These are phyloP conservation scores for Drosera spatulata DNA, from an alignment of 179 eudicot species.

Conservation along the genomic window DNA sequence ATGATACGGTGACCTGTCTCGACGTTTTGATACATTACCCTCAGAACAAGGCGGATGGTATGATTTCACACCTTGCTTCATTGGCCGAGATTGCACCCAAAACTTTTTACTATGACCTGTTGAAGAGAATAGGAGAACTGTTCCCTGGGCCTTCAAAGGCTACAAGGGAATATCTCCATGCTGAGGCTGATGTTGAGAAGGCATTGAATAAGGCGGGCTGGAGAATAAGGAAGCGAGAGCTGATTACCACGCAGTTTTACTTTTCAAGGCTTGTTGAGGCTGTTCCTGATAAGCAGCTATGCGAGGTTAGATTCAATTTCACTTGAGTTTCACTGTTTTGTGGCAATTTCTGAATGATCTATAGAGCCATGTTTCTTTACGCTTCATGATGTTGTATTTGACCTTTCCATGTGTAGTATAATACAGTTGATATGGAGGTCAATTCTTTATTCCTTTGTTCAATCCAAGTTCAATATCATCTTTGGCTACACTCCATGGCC, in stretches of 20 bases:
- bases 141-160: constrained; percentile 95
- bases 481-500: no score
- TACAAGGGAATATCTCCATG: constrained; percentile 89
- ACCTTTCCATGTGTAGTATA: no score
- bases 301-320: constrained; percentile 3
- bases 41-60: constrained; percentile 85
- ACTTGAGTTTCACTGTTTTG: neutral
- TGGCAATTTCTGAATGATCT: constrained; percentile 2
- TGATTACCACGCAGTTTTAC: constrained; percentile 81
- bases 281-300: constrained; percentile 40
- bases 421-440: no score
- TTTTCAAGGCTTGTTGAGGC: constrained; percentile 83
- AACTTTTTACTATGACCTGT: constrained; percentile 60
- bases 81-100: constrained; percentile 94
- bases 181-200: constrained; percentile 88
- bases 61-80: constrained; percentile 94
- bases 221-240: constrained; percentile 75
- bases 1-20: constrained; percentile 77
- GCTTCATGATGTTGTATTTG: neutral
- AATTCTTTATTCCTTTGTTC: no score
- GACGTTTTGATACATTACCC: constrained; percentile 98
- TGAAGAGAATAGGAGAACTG: constrained; percentile 92
- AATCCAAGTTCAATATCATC: no score
- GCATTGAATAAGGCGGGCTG: constrained; percentile 84
- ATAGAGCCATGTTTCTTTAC: neutral